Conservation (phyloP, 371 early-diverging fungal genomes). For the Rhizomucor pusillus region DNA sequence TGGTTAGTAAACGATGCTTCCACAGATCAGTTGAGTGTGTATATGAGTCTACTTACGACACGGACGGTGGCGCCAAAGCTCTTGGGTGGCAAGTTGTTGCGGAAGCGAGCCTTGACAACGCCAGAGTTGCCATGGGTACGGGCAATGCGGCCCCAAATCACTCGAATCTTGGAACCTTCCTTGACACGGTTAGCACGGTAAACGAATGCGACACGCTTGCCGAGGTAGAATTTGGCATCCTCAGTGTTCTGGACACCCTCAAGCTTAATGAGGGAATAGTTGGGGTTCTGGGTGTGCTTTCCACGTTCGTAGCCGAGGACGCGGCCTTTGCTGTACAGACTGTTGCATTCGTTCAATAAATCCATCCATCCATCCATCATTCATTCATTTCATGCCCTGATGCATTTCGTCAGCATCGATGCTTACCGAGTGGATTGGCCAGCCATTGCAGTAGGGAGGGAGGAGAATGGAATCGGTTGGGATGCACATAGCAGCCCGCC, state of each 20-base stretch:
- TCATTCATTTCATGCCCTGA: slow-evolving; percentile 1
- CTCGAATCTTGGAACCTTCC: slow-evolving; percentile 91
- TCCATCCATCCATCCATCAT: slow-evolving; percentile 16
- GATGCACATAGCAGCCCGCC: too few species aligned
- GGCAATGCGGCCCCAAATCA: slow-evolving; percentile 96
- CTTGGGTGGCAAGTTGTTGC: slow-evolving; percentile 94
- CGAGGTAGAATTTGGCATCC: slow-evolving; percentile 89
- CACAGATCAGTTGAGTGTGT: too few species aligned
- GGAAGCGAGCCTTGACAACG: slow-evolving; percentile 95
- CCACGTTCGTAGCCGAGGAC: slow-evolving; percentile 93
- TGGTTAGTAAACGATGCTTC: too few species aligned
- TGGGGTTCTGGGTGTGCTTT: slow-evolving; percentile 88
- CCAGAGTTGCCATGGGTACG: slow-evolving; percentile 96
- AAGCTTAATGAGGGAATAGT: slow-evolving; percentile 89
- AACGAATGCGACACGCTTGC: slow-evolving; percentile 82
- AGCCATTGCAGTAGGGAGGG: slow-evolving; percentile 2
- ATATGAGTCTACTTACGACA: slow-evolving; percentile 61
- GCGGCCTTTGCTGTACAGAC: slow-evolving; percentile 97
- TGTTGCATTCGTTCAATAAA: slow-evolving; percentile 36
- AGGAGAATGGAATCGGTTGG: slow-evolving; percentile 5
- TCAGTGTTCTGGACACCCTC: slow-evolving; percentile 89
- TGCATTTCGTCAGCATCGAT: neutral
- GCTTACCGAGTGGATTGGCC: slow-evolving; percentile 7
- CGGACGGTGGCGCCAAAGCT: slow-evolving; percentile 91
- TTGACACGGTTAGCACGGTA: slow-evolving; percentile 87